Base-by-base conservation (phyloP, 106 monocot species). In the Phalaenopsis equestris region DNA sequence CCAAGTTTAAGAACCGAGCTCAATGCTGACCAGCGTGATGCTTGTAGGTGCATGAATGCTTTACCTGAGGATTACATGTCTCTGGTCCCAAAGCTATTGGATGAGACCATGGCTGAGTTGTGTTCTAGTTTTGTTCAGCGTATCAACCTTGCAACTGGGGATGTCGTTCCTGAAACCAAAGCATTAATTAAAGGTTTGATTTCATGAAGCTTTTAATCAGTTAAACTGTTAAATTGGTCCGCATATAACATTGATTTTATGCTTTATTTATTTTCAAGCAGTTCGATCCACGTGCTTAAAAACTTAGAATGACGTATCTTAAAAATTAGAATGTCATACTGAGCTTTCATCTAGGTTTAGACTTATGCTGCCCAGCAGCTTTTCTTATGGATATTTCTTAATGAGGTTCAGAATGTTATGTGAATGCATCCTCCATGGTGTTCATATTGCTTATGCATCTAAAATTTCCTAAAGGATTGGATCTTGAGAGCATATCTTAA, bases 151-250 rank as follows among this genome's bases (percentile, higher is more conserved):
- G 99, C 99, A 67, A 99, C 94, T 78, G 95, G 95, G 56, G 95
- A 95, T 75, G 99, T 93, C 81, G 87, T 93, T 85, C 90, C 94
- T 88, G 99, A 99, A 86, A 99, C 99, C 78, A 95, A 75, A 85
- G 78, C 88, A 46, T 81, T 99, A 75, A 82, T 83, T 49, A 99
- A 99, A 99, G 99, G 99, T 98, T 82, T 52, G 39, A 30, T 45
- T 10, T 18, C 48, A 61, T n/a, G 43, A 23, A 65, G 41, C 56
- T 84, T 73, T 21, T 74, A 75, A 21, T 78, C 30, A 11, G 55
- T 61, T 67, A 70, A 70, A 70, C 15, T 36, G 16, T 39, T 70
- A 11, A 37, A 70, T 70, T 70, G 11, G 5, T 70, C 11, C 14
- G 4, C 38, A 38, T 15, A 39, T 38, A 39, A 39, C 70, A 41